A percentile compares a stretch with the other conserved stretches of the same genome.
Conservation (phyloP, 768 basidiomycete genomes). For the Collybia nuda region DNA sequence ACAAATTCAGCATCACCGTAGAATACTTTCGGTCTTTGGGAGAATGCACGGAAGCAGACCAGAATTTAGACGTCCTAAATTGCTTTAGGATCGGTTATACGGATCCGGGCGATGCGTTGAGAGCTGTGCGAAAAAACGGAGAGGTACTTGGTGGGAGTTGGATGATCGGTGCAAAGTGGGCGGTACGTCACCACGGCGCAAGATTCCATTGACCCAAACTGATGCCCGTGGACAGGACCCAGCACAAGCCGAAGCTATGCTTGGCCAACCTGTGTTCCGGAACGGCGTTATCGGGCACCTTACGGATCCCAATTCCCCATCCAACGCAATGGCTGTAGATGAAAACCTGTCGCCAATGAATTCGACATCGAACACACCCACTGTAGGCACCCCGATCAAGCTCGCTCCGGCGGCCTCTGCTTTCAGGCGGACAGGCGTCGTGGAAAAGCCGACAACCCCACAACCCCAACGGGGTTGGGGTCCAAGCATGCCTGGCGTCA, state of each 20-base stretch:
- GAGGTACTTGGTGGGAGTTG: constrained; percentile 71
- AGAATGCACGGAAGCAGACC: constrained; percentile 65
- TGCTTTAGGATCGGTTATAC: constrained; percentile 81
- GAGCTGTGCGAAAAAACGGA: constrained; percentile 82
- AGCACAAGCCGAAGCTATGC: constrained; percentile 51
- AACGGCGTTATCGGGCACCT: constrained; percentile 15
- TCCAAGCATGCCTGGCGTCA: constrained; percentile 11
- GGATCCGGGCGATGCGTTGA: constrained; percentile 69
- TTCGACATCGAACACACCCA: constrained; percentile 24
- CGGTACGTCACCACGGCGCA: constrained; percentile 63
- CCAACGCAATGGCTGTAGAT: constrained; percentile 49
- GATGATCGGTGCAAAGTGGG: constrained; percentile 89
- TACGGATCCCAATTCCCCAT: constrained; percentile 20
- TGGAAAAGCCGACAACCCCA: constrained; percentile 20
- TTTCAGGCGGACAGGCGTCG: constrained; percentile 52
- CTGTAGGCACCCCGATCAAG: constrained; percentile 68
- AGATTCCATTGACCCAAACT: not conserved
- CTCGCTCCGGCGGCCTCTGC: constrained; percentile 74
- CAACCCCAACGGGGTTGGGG: constrained; percentile 23
- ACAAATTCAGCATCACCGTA: constrained; percentile 68
- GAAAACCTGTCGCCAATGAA: constrained; percentile 26
- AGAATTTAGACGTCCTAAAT: constrained; percentile 68
- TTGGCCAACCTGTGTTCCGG: constrained; percentile 39
- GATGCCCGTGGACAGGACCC: constrained; percentile 46
- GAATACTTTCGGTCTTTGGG: constrained; percentile 79